Base-by-base conservation (phyloP, 805 yeast genomes). In the Suhomyces sp. region DNA sequence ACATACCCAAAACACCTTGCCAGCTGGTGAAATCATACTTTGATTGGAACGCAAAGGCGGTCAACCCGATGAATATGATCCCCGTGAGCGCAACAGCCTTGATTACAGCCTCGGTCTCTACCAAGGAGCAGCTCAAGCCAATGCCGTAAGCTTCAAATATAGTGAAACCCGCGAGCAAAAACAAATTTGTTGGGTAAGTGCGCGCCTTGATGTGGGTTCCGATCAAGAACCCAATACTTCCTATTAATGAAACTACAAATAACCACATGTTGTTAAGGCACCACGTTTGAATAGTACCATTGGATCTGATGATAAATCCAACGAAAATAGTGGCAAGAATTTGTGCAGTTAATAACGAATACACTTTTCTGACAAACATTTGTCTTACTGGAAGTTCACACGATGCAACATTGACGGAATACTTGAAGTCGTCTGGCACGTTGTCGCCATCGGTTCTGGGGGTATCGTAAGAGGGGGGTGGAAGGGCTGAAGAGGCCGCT, bases 401-500 rank as follows among this genome's bases (percentile, higher is more conserved):
- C 29, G 87, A 84, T 3, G 90, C 82, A 21, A 90, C 96, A 48
- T 81, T 79, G 6, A 87, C 86, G 33, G 87, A 82, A 67, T 85
- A 89, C 66, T 89, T 90, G 81, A 89, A 90, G 68, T 89, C 96
- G 59, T 89, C 87, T 3, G 86, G 85, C 45, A 80, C 62, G 55
- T 70, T 67, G 54, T 70, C 75, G 8, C 67, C 75, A 7, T 55
- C 68, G 9, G 50, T 47, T 50, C 75, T 58, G 15, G 70, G 66
- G 3, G 53, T 47, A 29, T 48, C 56, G 50, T 64, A 64, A 6
- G 57, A 48, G n/a, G 68, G 68, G 13, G 69, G 67, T 19, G 41
- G 41, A 1, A 22, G 22, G 13, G 41, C 22, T 10, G 41, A 19
- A 12, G 41, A 17, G 13, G 22, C 41, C 15, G 48, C 50, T 12